Evolutionary conservation across 805 yeast genomes (phyloP).

Genomic region (Vanderwaltozyma tropicalis): DNA sequence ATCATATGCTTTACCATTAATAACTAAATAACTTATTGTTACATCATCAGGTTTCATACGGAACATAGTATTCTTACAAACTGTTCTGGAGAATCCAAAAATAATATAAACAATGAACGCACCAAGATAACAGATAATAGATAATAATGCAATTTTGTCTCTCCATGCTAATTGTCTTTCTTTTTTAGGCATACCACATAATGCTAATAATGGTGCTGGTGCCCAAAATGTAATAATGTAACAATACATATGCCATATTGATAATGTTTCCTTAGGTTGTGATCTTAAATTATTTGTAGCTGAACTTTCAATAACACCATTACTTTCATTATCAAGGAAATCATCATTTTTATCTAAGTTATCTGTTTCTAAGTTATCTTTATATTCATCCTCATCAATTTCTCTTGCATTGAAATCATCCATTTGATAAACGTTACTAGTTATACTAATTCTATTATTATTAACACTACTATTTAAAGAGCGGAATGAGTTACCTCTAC

Average conservation of each 20-base stretch:
- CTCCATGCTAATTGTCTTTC: constrained; percentile 95
- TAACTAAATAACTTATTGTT: constrained; percentile 42
- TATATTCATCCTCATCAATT: not conserved
- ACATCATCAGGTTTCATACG: constrained; percentile 57
- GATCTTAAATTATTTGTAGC: not conserved
- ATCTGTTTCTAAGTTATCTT: not conserved
- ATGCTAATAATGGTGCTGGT: constrained; percentile 46
- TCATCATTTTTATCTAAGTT: not conserved
- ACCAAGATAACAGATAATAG: constrained; percentile 65
- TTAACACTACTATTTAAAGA: not conserved
- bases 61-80: constrained; percentile 41
- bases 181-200: constrained; percentile 68
- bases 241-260: constrained; percentile 73
- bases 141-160: constrained; percentile 79
- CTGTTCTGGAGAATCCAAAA: constrained; percentile 80
- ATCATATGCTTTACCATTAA: constrained; percentile 76
- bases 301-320: not conserved
- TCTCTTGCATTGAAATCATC: constrained; percentile 1
- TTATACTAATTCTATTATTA: not conserved
- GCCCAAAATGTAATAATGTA: constrained; percentile 83
- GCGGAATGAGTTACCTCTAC: not conserved
- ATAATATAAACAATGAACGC: constrained; percentile 76
- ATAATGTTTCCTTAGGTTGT: not conserved
- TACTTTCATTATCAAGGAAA: not conserved
- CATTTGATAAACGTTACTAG: constrained; percentile 2